Percentiles rank a stretch among this genome's conserved stretches.
These are phyloP conservation scores for Picea glauca DNA, from an alignment of 75 land plant genomes.

Conservation along the genomic window DNA sequence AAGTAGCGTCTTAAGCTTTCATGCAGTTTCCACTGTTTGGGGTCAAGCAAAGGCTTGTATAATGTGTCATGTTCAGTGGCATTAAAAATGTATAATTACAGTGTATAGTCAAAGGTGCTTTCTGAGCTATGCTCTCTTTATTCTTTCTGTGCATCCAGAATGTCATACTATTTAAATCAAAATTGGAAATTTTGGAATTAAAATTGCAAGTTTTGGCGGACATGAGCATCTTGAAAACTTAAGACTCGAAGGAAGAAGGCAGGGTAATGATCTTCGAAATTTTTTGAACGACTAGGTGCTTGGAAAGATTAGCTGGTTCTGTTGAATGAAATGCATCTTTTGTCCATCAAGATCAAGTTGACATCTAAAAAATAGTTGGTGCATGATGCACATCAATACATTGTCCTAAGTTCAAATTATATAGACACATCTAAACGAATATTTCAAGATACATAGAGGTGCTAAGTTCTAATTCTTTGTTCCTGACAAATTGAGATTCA, in stretches of 20 bases:
- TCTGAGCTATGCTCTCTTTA: slow-evolving; percentile 7
- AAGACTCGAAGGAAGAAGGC: background rate
- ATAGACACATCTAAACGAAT: background rate
- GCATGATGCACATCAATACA: background rate
- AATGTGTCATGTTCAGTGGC: slow-evolving; percentile 6
- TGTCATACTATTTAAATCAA: background rate
- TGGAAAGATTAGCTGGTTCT: background rate
- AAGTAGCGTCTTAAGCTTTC: background rate
- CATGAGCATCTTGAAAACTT: background rate
- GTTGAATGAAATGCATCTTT: background rate
- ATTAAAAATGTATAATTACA: slow-evolving; percentile 8
- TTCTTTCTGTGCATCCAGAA: background rate
- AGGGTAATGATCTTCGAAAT: background rate
- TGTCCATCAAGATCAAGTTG: background rate
- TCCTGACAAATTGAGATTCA: no score
- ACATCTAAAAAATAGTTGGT: background rate
- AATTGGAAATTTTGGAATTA: background rate
- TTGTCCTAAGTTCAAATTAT: background rate
- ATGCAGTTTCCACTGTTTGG: background rate
- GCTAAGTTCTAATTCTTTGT: no score
- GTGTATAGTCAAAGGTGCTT: slow-evolving; percentile 10
- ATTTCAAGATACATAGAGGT: background rate
- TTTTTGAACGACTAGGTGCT: background rate
- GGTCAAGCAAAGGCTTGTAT: slow-evolving; percentile 9
- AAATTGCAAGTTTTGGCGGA: background rate